phyloP scores from a whole-genome alignment of 495 filamentous ascomycete species.

The Aspergillus incahuasiensis region DNA sequence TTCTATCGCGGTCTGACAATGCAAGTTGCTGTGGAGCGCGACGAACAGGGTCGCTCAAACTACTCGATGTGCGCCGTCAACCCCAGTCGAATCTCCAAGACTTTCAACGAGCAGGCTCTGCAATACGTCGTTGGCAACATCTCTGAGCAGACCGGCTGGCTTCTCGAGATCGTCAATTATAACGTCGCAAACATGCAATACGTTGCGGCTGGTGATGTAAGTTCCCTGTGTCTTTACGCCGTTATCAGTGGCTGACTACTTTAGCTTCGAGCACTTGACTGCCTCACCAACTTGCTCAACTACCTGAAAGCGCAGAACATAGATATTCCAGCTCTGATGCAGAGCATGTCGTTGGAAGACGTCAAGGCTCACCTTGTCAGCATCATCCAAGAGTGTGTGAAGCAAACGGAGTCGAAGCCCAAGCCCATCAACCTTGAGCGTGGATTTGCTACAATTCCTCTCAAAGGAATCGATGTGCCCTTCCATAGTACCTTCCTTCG shows the following conservation, averaged over 20 bases:
- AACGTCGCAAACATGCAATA: slow-evolving; percentile 99
- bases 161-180: slow-evolving; percentile 98
- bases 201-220: slow-evolving; percentile 86
- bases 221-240: slow-evolving; percentile 5
- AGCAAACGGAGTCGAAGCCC: slow-evolving; percentile 82
- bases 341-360: slow-evolving; percentile 73
- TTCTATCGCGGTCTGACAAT: slow-evolving; percentile 99
- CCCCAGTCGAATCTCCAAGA: slow-evolving; percentile 93
- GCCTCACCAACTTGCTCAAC: slow-evolving; percentile 86
- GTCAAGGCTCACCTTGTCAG: slow-evolving; percentile 79
- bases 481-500: slow-evolving; percentile 98
- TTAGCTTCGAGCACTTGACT: slow-evolving; percentile 84
- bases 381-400: slow-evolving; percentile 80
- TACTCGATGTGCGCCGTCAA: slow-evolving; percentile 99
- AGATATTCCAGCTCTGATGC: slow-evolving; percentile 88
- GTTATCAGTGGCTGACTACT: slow-evolving; percentile 22
- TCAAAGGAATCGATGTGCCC: slow-evolving; percentile 94
- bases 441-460: slow-evolving; percentile 94
- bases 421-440: slow-evolving; percentile 82
- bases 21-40: slow-evolving; percentile 98
- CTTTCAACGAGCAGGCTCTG: slow-evolving; percentile 93
- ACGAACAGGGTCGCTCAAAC: slow-evolving; percentile 86
- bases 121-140: slow-evolving; percentile 95
- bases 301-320: slow-evolving; percentile 93
- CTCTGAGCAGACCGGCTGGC: slow-evolving; percentile 85